phyloP scores from a whole-genome alignment of 306 rosid species.

The Trifolium fragiferum region DNA sequence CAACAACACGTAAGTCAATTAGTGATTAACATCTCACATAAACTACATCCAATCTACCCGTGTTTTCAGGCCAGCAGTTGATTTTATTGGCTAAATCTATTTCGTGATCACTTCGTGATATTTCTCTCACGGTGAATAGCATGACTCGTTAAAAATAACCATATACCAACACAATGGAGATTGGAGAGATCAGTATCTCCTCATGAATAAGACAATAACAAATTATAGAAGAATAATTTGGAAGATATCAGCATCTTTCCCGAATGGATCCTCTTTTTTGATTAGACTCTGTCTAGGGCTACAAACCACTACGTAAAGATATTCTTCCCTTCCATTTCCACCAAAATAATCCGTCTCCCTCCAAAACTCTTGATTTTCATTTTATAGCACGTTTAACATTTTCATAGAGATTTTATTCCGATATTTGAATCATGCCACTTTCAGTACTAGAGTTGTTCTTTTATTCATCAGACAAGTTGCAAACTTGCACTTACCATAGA shows the following conservation, averaged over 20 bases:
- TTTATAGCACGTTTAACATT: background rate
- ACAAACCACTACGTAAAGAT: constrained; percentile 10
- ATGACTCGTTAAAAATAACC: background rate
- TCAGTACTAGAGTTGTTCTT: constrained; percentile 22
- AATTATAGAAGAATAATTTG: constrained; percentile 29
- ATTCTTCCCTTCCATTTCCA: constrained; percentile 11
- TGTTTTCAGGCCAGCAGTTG: too few species aligned
- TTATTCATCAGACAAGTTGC: constrained; percentile 6
- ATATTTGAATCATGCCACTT: constrained; percentile 15
- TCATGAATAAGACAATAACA: background rate
- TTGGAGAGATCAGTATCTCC: constrained; percentile 9
- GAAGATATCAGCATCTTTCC: constrained; percentile 1
- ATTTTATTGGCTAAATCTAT: too few species aligned
- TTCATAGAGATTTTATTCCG: constrained; percentile 19
- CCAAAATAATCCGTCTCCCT: constrained; percentile 8
- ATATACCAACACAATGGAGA: constrained; percentile 2
- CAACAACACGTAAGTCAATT: too few species aligned
- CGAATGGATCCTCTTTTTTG: constrained; percentile 5
- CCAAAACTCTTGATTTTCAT: constrained; percentile 30
- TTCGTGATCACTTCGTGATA: too few species aligned
- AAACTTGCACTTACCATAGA: constrained; percentile 19
- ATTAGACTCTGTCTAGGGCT: constrained; percentile 1
- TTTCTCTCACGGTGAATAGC: too few species aligned
- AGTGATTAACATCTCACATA: too few species aligned
- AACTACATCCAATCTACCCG: too few species aligned